A percentile compares a stretch with the other conserved stretches of the same genome.
Conservation (phyloP, 169 alveolate genomes). For the Eimeria necatrix region DNA sequence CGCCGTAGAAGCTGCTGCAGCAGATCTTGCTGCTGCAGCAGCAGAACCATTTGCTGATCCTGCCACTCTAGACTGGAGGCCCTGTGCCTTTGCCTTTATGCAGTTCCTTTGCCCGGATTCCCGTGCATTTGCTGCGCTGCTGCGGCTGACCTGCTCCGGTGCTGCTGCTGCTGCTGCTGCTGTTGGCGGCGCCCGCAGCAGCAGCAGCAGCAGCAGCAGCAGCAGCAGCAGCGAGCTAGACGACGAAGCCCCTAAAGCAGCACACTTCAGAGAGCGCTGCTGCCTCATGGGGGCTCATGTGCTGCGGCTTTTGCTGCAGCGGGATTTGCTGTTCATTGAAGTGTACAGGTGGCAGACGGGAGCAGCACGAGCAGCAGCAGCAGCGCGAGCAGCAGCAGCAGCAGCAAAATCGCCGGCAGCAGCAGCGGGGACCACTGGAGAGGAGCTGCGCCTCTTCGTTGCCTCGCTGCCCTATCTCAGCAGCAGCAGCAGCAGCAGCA, state of each 20-base stretch:
- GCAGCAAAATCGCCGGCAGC: neutral
- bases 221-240: neutral
- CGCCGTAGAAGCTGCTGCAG: conserved; percentile 42
- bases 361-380: conserved; percentile 70
- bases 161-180: conserved; percentile 32
- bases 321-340: conserved; percentile 70
- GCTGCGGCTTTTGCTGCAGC: conserved; percentile 80
- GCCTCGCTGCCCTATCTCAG: neutral
- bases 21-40: conserved; percentile 59
- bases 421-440: neutral
- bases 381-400: conserved; percentile 26
- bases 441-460: neutral
- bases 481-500: conserved; percentile 60
- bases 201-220: conserved; percentile 70
- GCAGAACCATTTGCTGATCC: conserved; percentile 65
- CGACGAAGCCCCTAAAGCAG: conserved; percentile 62
- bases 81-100: conserved; percentile 35
- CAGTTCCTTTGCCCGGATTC: conserved; percentile 40
- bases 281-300: conserved; percentile 56
- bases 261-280: conserved; percentile 48
- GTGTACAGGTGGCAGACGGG: conserved; percentile 47
- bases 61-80: neutral
- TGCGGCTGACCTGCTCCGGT: conserved; percentile 65
- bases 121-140: conserved; percentile 73
- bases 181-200: conserved; percentile 11